phyloP scores from a whole-genome alignment of 306 rosid genomes.

The Mucuna pruriens region DNA sequence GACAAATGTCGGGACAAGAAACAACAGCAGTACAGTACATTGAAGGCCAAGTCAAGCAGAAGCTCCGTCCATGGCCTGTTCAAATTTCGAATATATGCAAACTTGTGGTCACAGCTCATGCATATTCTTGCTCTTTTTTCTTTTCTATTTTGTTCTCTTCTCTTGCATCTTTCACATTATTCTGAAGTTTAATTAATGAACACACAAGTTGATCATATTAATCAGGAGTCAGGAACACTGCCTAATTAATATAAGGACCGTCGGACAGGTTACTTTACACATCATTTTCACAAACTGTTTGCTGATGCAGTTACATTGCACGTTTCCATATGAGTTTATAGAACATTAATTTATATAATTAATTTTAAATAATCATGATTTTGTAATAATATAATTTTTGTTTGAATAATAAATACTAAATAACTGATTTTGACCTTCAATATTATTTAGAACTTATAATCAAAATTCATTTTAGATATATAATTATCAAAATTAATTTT shows the following conservation, averaged over 20 bases:
- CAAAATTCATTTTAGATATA: too few species aligned
- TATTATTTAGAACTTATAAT: too few species aligned
- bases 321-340: too few species aligned
- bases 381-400: too few species aligned
- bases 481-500: too few species aligned
- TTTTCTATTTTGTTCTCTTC: not conserved
- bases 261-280: not conserved
- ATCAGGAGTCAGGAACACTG: not conserved
- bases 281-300: not conserved
- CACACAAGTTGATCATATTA: not conserved
- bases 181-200: not conserved
- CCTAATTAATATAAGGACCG: not conserved
- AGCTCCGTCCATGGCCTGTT: not conserved
- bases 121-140: not conserved
- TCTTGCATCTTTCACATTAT: not conserved
- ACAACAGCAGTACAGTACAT: not conserved
- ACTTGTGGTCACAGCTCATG: not conserved
- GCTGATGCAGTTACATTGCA: too few species aligned
- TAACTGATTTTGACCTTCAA: too few species aligned
- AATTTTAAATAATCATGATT: too few species aligned
- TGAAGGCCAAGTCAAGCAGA: not conserved
- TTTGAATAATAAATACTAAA: too few species aligned
- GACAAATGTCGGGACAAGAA: not conserved
- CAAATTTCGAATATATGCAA: not conserved
- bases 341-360: too few species aligned